phyloP scores from a whole-genome alignment of 2,329 filamentous ascomycete genomes.

The Microdochium bolleyi region DNA sequence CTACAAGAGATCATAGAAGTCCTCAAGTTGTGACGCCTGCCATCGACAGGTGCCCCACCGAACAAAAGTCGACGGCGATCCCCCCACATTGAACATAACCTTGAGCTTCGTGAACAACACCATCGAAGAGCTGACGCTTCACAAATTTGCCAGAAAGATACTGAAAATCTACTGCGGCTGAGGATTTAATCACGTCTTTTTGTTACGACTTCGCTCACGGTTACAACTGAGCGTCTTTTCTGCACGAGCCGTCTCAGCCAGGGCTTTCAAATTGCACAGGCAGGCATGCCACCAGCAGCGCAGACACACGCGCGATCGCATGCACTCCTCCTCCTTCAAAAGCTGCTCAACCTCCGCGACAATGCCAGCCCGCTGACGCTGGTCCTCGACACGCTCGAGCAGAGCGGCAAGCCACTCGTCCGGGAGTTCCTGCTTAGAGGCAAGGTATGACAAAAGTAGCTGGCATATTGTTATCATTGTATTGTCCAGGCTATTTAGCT shows the following conservation, averaged over 20 bases:
- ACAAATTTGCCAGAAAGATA: no score
- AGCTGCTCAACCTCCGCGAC: slow-evolving; percentile 70
- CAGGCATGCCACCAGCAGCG: slow-evolving; percentile 46
- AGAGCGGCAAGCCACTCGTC: slow-evolving; percentile 63
- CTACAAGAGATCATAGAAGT: not conserved
- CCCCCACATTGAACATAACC: slow-evolving; percentile 3
- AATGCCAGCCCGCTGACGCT: slow-evolving; percentile 80
- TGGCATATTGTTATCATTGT: no score
- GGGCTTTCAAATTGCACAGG: not conserved
- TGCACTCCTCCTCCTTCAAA: slow-evolving; percentile 75
- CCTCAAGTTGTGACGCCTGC: not conserved
- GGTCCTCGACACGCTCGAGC: slow-evolving; percentile 77
- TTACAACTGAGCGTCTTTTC: no score
- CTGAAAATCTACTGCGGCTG: no score
- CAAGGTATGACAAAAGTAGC: no score
- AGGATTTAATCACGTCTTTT: no score
- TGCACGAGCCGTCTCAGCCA: not conserved
- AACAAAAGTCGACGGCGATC: not conserved
- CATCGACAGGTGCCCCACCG: not conserved
- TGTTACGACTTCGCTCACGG: no score
- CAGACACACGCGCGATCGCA: slow-evolving; percentile 70
- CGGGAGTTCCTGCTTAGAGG: slow-evolving; percentile 69
- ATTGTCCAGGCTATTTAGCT: no score
- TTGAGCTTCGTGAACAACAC: not conserved
- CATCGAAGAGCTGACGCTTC: not conserved